phyloP scores from a whole-genome alignment of 192 early-diverging fungal species.

The Podila clonocystis region DNA sequence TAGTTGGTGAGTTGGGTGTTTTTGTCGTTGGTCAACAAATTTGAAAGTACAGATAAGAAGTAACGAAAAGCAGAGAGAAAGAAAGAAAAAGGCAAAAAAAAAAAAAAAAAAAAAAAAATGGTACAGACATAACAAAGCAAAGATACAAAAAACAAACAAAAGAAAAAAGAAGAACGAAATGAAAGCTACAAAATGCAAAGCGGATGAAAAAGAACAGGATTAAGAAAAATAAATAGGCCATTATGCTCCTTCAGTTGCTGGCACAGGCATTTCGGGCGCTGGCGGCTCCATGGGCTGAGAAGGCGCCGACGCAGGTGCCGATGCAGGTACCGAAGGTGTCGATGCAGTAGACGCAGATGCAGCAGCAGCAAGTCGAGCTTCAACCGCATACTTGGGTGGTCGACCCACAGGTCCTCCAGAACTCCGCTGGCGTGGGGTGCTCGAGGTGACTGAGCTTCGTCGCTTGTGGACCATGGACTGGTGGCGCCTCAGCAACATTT shows the following conservation, averaged over 20 bases:
- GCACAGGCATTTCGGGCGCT: too few relatives aligned
- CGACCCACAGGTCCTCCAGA: too few relatives aligned
- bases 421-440: constrained; percentile 8
- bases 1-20: too few relatives aligned
- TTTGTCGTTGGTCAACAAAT: too few relatives aligned
- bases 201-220: not conserved
- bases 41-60: not conserved
- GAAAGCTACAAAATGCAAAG: not conserved
- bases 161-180: not conserved
- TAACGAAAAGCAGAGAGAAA: not conserved
- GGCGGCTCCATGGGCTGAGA: too few relatives aligned
- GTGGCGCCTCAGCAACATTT: constrained; percentile 47
- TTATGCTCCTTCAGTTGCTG: not conserved
- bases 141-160: not conserved
- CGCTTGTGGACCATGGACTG: constrained; percentile 52
- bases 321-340: too few relatives aligned
- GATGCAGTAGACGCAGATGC: not conserved
- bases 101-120: constrained; percentile 1
- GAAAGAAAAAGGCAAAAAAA: not conserved
- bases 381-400: too few relatives aligned
- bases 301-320: too few relatives aligned
- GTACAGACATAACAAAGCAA: constrained; percentile 9
- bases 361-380: not conserved
- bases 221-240: not conserved
- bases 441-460: constrained; percentile 20